These are phyloP conservation scores for Flueggea neowawraea DNA, from an alignment of 441 rosid species.

Conservation along the genomic window DNA sequence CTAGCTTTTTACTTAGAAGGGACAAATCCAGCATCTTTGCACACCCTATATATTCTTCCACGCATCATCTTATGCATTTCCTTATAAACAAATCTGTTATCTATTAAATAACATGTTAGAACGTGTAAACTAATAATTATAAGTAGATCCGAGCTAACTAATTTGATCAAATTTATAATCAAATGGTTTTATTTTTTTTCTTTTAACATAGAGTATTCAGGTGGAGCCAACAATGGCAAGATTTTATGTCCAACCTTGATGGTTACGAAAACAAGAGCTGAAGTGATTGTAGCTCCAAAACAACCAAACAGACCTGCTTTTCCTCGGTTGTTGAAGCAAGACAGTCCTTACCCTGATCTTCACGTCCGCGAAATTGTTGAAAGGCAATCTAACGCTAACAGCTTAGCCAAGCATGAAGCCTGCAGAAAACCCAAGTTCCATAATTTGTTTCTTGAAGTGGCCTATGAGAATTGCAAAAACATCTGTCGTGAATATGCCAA, in stretches of 20 bases:
- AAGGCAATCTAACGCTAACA: conserved; percentile 26
- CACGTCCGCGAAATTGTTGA: conserved; percentile 30
- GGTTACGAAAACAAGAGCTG: conserved; percentile 18
- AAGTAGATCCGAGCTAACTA: no score
- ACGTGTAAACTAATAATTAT: no score
- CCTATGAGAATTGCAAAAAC: conserved; percentile 40
- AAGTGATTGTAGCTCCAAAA: conserved; percentile 29
- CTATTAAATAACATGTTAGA: no score
- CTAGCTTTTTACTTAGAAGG: neutral
- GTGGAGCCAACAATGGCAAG: conserved; percentile 14
- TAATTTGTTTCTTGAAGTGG: conserved; percentile 46
- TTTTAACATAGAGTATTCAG: neutral
- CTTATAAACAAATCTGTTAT: no score
- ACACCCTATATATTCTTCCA: neutral
- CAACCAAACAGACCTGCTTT: conserved; percentile 2
- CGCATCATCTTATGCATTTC: neutral
- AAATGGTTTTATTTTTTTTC: no score
- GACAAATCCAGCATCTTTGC: conserved; percentile 36
- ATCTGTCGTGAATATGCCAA: conserved; percentile 60
- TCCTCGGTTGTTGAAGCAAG: conserved; percentile 23
- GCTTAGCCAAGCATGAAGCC: conserved; percentile 10
- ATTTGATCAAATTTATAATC: no score
- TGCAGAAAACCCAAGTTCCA: conserved; percentile 28
- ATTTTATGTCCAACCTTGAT: neutral
- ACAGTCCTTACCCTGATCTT: conserved; percentile 32